Percentiles rank a stretch among this genome's conserved stretches.
These are phyloP conservation scores for Lotmaria passim DNA, from an alignment of 208 protist species.

Conservation along the genomic window DNA sequence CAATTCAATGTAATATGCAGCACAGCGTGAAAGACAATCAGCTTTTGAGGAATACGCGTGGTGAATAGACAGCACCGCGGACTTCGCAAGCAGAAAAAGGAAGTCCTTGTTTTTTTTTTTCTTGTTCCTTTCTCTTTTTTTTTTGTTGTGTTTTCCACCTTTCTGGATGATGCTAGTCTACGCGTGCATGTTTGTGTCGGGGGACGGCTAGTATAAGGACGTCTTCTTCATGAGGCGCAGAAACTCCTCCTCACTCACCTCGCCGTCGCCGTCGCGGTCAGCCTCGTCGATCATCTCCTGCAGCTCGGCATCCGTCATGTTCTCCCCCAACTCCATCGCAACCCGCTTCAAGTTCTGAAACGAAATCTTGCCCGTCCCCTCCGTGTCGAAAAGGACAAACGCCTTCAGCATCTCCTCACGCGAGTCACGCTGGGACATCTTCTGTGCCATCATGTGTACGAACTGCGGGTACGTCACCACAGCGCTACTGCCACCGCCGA, in stretches of 20 bases:
- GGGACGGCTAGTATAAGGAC: slow-evolving; percentile 82
- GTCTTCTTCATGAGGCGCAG: slow-evolving; percentile 96
- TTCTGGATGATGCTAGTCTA: too few species aligned
- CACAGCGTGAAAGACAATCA: too few species aligned
- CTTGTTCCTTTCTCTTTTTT: not conserved
- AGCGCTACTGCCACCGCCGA: slow-evolving; percentile 16
- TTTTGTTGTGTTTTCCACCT: not conserved
- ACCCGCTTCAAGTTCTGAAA: slow-evolving; percentile 97
- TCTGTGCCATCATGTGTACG: slow-evolving; percentile 86
- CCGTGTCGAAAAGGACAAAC: slow-evolving; percentile 96
- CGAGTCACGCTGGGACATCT: slow-evolving; percentile 91
- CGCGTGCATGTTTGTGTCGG: too few species aligned
- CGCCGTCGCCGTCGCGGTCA: slow-evolving; percentile 95
- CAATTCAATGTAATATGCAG: not conserved
- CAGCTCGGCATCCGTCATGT: slow-evolving; percentile 97
- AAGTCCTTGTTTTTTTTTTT: not conserved
- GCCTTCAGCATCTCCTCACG: slow-evolving; percentile 96
- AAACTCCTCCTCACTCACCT: slow-evolving; percentile 96
- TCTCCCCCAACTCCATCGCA: slow-evolving; percentile 95
- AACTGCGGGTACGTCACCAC: slow-evolving; percentile 90
- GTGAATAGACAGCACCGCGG: too few species aligned
- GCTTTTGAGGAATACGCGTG: too few species aligned
- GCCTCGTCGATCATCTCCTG: slow-evolving; percentile 98
- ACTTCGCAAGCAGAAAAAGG: too few species aligned
- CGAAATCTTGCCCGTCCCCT: slow-evolving; percentile 94